phyloP scores from a whole-genome alignment of 768 basidiomycete species.

The Kwoniella mangroviensis region DNA sequence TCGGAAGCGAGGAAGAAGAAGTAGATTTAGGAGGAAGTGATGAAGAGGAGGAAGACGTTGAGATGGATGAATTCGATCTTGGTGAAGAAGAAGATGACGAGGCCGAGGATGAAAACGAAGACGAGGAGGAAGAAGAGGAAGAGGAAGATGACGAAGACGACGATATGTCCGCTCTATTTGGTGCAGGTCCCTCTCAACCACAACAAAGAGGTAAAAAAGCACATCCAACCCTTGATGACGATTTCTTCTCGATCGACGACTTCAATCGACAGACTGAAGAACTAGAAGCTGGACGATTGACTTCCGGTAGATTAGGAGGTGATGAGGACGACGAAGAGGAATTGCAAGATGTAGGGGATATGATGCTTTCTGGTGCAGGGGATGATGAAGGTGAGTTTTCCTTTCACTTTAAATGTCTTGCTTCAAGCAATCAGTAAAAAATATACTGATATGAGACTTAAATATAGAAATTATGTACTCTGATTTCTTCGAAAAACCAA shows the following conservation, averaged over 20 bases:
- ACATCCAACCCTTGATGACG: conserved; percentile 76
- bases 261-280: conserved; percentile 87
- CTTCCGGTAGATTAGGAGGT: conserved; percentile 66
- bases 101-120: conserved; percentile 31
- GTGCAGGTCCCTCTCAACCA: conserved; percentile 38
- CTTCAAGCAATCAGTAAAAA: neutral
- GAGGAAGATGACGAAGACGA: conserved; percentile 49
- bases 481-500: conserved; percentile 58
- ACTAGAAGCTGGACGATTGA: conserved; percentile 69
- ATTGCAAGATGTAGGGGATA: conserved; percentile 37
- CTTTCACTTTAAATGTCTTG: neutral
- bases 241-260: conserved; percentile 81
- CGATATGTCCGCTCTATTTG: conserved; percentile 50
- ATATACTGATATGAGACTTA: conserved; percentile 8
- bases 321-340: conserved; percentile 55
- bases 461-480: conserved; percentile 54
- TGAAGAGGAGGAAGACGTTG: conserved; percentile 42
- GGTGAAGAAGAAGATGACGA: conserved; percentile 29
- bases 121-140: conserved; percentile 44
- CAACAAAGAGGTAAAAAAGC: conserved; percentile 28
- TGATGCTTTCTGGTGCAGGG: conserved; percentile 45
- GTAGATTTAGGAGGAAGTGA: conserved; percentile 53
- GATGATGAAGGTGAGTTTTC: conserved; percentile 49
- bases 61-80: conserved; percentile 37
- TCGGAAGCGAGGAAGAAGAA: conserved; percentile 57